Evolutionary conservation across 306 rosid genomes (phyloP), one percentile per base, ranked within the genome.

Genomic region (Potentilla sterilis): DNA sequence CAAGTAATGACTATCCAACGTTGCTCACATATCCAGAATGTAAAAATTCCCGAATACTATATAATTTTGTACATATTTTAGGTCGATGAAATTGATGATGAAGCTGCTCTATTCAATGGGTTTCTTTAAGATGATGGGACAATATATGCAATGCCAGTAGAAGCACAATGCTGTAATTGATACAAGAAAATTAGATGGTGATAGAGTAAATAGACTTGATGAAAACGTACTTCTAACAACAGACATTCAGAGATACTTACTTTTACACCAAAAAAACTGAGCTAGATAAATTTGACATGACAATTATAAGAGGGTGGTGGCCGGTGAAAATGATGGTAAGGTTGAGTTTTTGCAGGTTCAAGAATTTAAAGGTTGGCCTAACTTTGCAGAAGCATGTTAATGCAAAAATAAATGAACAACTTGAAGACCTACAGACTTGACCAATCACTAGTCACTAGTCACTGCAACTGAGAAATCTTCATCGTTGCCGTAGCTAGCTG

Each of bases 391-490:
- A 74, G 57, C 10, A 65, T 76, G 63, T 70, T 65, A 61, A 51
- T 69, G 70, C 40, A 67, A 82, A 84, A 79, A 34, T 57, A 73
- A 79, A 67, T 80, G 35, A 77, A 72, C 49, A 75, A 12, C 76
- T 46, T 74, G 59, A 47, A 38, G 70, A 40, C 38, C 68, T 34
- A 63, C 22, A 16, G 41, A 70, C 73, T 69, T 81, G 79, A 67
- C 86, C 86, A 80, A 87, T 81, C 62, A 8, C 67, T n/a, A 42
- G 41, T 81, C 62, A 8, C 67, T n/a, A 42, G 41, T 66, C 44
- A 28, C 7, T 32, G 63, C 64, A 51, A 19, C 46, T 67, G 35
- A 67, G 28, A 9, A 64, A 18, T 38, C 71, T 67, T 19, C 28
- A 10, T 38, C 48, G 5, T 37, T 54, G 19, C 43, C n/a, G 10